Conservation (phyloP, 1,284 basidiomycete genomes). For the Apiotrichum akiyoshidainum region DNA sequence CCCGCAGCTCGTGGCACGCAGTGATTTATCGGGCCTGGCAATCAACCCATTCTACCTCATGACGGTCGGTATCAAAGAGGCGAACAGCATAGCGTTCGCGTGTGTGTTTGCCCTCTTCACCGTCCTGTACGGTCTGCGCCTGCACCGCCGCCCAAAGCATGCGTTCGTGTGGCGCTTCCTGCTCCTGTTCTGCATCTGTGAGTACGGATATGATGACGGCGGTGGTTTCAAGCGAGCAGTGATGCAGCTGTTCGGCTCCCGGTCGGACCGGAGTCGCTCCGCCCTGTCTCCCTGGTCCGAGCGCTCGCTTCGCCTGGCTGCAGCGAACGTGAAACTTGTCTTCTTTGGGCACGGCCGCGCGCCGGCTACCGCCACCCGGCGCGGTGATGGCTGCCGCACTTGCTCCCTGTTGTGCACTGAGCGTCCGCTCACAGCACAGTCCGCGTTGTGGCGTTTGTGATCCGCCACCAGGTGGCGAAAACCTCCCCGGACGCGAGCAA, state of each 20-base stretch:
- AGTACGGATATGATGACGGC: neutral
- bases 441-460: conserved; percentile 11
- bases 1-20: too few relatives aligned
- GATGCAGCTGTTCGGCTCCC: too few relatives aligned
- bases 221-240: too few relatives aligned
- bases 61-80: neutral
- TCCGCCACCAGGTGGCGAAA: conserved; percentile 2
- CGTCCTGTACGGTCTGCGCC: neutral
- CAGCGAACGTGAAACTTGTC: too few relatives aligned
- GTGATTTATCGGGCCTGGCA: too few relatives aligned
- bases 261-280: too few relatives aligned
- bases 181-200: conserved; percentile 1
- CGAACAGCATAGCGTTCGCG: conserved; percentile 6
- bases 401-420: neutral
- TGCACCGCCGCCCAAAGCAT: neutral
- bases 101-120: conserved; percentile 1
- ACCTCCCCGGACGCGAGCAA: neutral
- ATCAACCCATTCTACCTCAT: conserved; percentile 9
- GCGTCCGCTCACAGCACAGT: neutral
- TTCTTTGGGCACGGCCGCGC: too few relatives aligned
- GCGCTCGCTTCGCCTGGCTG: too few relatives aligned
- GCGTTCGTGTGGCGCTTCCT: conserved; percentile 1
- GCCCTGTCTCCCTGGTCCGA: too few relatives aligned
- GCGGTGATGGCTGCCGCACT: too few relatives aligned
- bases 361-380: too few relatives aligned